A percentile compares a stretch with the other conserved stretches of the same genome.
These are phyloP conservation scores for Chytriomyces confervae DNA, from an alignment of 192 early-diverging fungal genomes.

Conservation along the genomic window DNA sequence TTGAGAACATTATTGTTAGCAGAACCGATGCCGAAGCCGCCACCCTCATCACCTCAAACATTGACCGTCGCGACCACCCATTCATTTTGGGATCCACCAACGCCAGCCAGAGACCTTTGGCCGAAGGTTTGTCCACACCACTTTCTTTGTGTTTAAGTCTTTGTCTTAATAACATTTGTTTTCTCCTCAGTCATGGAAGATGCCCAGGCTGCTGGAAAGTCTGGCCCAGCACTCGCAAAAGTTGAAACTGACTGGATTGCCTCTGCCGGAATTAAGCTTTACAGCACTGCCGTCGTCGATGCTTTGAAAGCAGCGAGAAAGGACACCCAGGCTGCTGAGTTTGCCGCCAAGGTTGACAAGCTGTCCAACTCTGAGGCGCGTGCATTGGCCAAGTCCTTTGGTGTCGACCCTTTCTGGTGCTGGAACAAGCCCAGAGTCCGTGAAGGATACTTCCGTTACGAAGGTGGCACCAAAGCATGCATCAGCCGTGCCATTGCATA, in stretches of 20 bases:
- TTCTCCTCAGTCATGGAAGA: slow-evolving; percentile 67
- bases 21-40: slow-evolving; percentile 98
- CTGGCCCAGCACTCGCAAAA: slow-evolving; percentile 75
- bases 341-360: slow-evolving; percentile 52
- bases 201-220: slow-evolving; percentile 76
- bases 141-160: background rate
- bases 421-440: slow-evolving; percentile 90
- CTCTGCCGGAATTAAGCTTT: slow-evolving; percentile 81
- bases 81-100: slow-evolving; percentile 96
- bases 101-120: slow-evolving; percentile 67
- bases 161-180: background rate
- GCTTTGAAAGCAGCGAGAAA: slow-evolving; percentile 69
- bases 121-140: slow-evolving; percentile 44
- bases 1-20: slow-evolving; percentile 90
- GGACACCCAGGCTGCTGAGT: slow-evolving; percentile 56
- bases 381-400: slow-evolving; percentile 74
- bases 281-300: slow-evolving; percentile 79
- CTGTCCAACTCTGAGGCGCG: slow-evolving; percentile 86
- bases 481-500: slow-evolving; percentile 83
- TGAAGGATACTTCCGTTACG: slow-evolving; percentile 97
- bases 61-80: slow-evolving; percentile 93
- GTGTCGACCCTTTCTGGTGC: slow-evolving; percentile 79
- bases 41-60: slow-evolving; percentile 94
- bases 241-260: slow-evolving; percentile 87
- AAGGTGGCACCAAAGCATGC: slow-evolving; percentile 91